Base-by-base conservation (phyloP, 257 asterid species). In the Petunia secreta region DNA sequence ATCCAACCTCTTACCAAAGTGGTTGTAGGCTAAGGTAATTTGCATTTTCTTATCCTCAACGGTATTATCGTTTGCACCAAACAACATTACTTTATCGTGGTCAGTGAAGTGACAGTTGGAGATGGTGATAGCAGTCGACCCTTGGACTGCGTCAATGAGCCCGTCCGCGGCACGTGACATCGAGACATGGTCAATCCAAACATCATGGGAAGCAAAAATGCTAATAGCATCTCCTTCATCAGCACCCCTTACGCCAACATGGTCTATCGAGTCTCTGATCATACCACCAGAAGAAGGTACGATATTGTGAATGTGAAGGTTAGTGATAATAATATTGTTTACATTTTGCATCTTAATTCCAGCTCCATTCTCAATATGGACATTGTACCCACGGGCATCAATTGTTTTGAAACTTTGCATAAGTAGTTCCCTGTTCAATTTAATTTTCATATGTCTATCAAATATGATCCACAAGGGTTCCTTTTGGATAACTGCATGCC, bases 181-280 rank as follows among this genome's bases (percentile, higher is more conserved):
- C 8, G 88, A 85, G 14, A 85, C 88, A 9, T 92, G 97, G 43
- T 92, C 97, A 13, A 92, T 78, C 97, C 97, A 92, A 36, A 92
- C 4, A 71, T 92, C 81, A 39, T 62, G 69, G 54, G 43, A 57
- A 4, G 83, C 85, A 52, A 43, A 83, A 8, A 85, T 75, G 4
- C 84, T 77, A 60, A 85, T 83, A 8, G 78, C 86, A 50, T 85
- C 88, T 1, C 88, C 88, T 16, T 85, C 88, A 71, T 85, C 84
- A 39, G 0, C 11, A 2, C 79, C 41, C 53, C 88, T 60, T 1
- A 67, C 14, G 3, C 86, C 86, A 55, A 2, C 37, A 25, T 85
- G 88, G 54, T 83, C 85, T 0, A 73, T 77, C 4, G 83, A 59
- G 63, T 83, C 86, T 25, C 83, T 78, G 25, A 85, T 41, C 77